Evolutionary conservation across 208 protist genomes (phyloP).

Genomic region (Leishmania major): DNA sequence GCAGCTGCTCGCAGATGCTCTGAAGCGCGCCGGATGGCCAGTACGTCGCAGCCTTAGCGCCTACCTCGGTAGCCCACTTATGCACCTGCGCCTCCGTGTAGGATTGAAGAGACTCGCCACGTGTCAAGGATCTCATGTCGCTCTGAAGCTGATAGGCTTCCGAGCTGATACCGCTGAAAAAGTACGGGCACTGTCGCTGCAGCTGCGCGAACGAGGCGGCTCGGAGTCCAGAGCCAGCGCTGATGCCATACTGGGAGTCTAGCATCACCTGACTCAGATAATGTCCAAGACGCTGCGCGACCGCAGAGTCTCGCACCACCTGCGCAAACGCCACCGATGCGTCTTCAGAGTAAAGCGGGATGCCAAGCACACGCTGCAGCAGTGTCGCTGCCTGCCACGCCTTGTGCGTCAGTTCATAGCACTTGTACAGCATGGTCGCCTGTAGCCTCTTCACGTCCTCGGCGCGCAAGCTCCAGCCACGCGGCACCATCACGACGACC

Average conservation of each 20-base stretch:
- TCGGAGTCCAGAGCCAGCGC: constrained; percentile 38
- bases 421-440: constrained; percentile 36
- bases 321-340: constrained; percentile 67
- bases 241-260: constrained; percentile 48
- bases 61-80: constrained; percentile 66
- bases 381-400: constrained; percentile 70
- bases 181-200: constrained; percentile 79
- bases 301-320: constrained; percentile 69
- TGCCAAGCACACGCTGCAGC: constrained; percentile 49
- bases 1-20: constrained; percentile 79
- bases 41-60: constrained; percentile 60
- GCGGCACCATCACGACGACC: constrained; percentile 41
- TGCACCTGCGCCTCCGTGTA: constrained; percentile 55
- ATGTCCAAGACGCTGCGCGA: constrained; percentile 67
- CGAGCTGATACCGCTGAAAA: constrained; percentile 75
- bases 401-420: constrained; percentile 50
- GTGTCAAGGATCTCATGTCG: constrained; percentile 65
- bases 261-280: constrained; percentile 63
- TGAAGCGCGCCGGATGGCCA: constrained; percentile 81
- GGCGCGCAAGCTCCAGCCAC: constrained; percentile 32
- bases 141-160: constrained; percentile 64
- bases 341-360: constrained; percentile 59
- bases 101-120: constrained; percentile 40
- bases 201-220: constrained; percentile 54
- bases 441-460: constrained; percentile 60